Evolutionary conservation across 192 early-diverging fungal genomes (phyloP).

Genomic region (Coemansia sp.): DNA sequence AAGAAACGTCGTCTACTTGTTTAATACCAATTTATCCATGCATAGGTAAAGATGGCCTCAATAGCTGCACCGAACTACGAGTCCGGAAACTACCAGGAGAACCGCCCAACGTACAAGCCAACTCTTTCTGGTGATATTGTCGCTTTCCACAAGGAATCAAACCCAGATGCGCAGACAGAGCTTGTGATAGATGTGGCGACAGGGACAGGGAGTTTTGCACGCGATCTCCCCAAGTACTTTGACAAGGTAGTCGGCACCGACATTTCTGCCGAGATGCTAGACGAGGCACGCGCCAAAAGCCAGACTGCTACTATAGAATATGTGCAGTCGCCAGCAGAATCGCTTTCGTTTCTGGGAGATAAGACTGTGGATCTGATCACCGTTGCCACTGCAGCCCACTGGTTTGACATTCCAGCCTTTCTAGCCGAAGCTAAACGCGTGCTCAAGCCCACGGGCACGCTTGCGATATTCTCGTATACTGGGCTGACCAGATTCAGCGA

Average conservation of each 20-base stretch:
- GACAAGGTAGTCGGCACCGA: slow-evolving; percentile 42
- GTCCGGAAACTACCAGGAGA: no score
- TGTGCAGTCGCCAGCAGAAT: background rate
- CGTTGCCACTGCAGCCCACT: slow-evolving; percentile 48
- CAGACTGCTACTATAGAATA: background rate
- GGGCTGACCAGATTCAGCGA: slow-evolving; percentile 37
- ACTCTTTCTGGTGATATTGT: no score
- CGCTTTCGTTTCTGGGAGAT: slow-evolving; percentile 19
- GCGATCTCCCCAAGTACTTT: no score
- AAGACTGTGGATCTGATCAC: slow-evolving; percentile 45
- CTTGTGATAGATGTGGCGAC: slow-evolving; percentile 54
- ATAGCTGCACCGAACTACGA: no score
- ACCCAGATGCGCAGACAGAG: slow-evolving; percentile 10
- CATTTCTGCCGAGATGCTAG: slow-evolving; percentile 43
- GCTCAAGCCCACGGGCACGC: slow-evolving; percentile 42
- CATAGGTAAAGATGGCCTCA: no score
- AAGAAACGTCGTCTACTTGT: no score
- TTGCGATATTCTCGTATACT: slow-evolving; percentile 51
- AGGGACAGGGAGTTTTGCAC: slow-evolving; percentile 47
- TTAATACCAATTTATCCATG: no score
- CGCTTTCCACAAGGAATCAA: no score
- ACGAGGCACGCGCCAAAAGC: slow-evolving; percentile 29
- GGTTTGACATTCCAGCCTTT: slow-evolving; percentile 13
- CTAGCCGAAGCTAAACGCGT: slow-evolving; percentile 41
- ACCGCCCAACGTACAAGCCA: no score